These are phyloP conservation scores for Rhizopogon hawkerae DNA, from an alignment of 1,284 basidiomycete species.

Conservation along the genomic window DNA sequence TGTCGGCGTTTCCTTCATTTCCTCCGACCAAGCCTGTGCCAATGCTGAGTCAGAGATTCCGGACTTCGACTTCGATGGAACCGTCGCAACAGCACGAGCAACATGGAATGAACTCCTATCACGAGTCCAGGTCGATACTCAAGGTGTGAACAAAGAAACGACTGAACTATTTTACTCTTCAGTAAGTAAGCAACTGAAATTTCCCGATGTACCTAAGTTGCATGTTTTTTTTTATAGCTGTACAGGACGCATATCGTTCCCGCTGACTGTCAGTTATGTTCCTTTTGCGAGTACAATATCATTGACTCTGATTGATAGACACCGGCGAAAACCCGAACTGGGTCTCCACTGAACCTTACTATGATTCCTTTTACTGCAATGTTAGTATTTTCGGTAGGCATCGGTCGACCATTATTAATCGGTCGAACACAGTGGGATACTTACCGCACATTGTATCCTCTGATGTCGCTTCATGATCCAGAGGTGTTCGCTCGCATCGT, in stretches of 20 bases:
- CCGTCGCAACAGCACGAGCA: slow-evolving; percentile 34
- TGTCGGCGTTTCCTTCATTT: slow-evolving; percentile 55
- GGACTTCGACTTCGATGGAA: slow-evolving; percentile 45
- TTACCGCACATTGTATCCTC: slow-evolving; percentile 49
- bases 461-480: slow-evolving; percentile 57
- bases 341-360: slow-evolving; percentile 58
- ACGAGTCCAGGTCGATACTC: slow-evolving; percentile 45
- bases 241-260: slow-evolving; percentile 62
- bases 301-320: slow-evolving; percentile 29
- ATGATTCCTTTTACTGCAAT: slow-evolving; percentile 63
- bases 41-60: slow-evolving; percentile 58
- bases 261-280: slow-evolving; percentile 44
- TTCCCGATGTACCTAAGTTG: background rate
- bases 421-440: slow-evolving; percentile 48
- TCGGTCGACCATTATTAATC: background rate
- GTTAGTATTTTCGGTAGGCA: slow-evolving; percentile 26
- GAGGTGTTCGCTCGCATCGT: slow-evolving; percentile 48
- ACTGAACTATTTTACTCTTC: slow-evolving; percentile 54
- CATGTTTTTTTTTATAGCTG: slow-evolving; percentile 31
- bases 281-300: background rate
- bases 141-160: slow-evolving; percentile 40
- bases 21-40: slow-evolving; percentile 47
- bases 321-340: slow-evolving; percentile 64
- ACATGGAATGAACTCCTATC: slow-evolving; percentile 52
- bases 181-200: slow-evolving; percentile 26